phyloP scores from a whole-genome alignment of 2,329 filamentous ascomycete genomes.

The Pyrenophora graminea region DNA sequence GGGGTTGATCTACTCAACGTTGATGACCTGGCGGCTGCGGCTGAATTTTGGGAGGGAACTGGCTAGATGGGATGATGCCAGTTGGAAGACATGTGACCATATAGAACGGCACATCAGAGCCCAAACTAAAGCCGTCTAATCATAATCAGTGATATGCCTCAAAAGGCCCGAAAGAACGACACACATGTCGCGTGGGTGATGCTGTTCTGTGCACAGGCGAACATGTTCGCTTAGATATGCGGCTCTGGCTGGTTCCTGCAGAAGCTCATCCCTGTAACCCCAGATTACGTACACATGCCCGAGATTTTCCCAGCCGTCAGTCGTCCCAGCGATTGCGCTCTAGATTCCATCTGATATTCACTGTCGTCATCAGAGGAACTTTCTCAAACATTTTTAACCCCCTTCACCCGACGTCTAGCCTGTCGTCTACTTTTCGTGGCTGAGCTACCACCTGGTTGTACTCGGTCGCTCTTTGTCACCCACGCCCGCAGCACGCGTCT shows the following conservation, averaged over 20 bases:
- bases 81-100: background rate
- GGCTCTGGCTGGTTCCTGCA: conserved; percentile 21
- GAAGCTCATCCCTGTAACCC: conserved; percentile 22
- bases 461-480: conserved; percentile 3
- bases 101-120: background rate
- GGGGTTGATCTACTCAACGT: conserved; percentile 67
- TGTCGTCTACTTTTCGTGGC: background rate
- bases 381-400: background rate
- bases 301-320: conserved; percentile 25
- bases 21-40: conserved; percentile 61
- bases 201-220: background rate
- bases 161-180: background rate
- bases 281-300: conserved; percentile 20
- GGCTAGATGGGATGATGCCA: conserved; percentile 13
- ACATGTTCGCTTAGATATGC: conserved; percentile 12
- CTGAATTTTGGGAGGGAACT: conserved; percentile 48
- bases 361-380: conserved; percentile 2
- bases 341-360: conserved; percentile 11
- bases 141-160: background rate
- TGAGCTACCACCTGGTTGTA: background rate
- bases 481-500: too few species aligned
- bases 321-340: conserved; percentile 17
- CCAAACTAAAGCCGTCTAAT: background rate
- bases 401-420: background rate
- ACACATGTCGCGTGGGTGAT: background rate